These are phyloP conservation scores for Chlamydomonas sp. DNA, from an alignment of 139 green algal species.

Conservation along the genomic window DNA sequence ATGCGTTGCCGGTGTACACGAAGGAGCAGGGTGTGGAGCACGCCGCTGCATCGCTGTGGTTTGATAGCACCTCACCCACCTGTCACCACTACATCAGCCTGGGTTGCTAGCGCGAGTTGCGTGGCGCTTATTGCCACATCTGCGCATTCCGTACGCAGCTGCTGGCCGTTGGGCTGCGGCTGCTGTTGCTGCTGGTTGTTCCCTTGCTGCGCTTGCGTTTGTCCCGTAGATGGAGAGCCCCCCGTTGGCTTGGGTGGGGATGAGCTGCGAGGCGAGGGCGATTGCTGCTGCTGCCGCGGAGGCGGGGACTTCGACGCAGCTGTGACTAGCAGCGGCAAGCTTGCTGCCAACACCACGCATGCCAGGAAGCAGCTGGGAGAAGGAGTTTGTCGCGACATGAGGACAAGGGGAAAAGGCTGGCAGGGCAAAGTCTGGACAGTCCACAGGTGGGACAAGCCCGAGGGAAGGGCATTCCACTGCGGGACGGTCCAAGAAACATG, in stretches of 20 bases:
- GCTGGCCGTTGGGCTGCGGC: background rate
- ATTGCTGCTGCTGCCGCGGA: background rate
- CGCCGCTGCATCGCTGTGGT: background rate
- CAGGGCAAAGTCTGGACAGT: no score
- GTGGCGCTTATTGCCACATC: slow-evolving; percentile 4
- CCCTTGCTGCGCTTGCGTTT: background rate
- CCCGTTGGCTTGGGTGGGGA: background rate
- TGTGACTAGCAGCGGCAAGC: no score
- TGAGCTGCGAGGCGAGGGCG: background rate
- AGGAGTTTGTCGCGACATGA: no score
- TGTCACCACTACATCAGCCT: slow-evolving; percentile 22
- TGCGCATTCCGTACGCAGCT: slow-evolving; percentile 2
- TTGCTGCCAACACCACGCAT: no score
- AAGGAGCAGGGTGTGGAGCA: background rate
- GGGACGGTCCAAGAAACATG: no score
- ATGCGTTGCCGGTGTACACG: no score
- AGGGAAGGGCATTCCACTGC: no score
- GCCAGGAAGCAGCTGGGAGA: no score
- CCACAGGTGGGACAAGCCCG: no score
- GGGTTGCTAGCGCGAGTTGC: slow-evolving; percentile 15
- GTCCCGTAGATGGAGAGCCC: background rate
- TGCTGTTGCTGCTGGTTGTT: slow-evolving; percentile 2
- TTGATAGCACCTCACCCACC: background rate
- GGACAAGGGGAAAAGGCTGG: no score
- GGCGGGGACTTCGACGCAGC: no score